These are phyloP conservation scores for Malassezia sympodialis DNA, from an alignment of 1,284 basidiomycete genomes.

Conservation along the genomic window DNA sequence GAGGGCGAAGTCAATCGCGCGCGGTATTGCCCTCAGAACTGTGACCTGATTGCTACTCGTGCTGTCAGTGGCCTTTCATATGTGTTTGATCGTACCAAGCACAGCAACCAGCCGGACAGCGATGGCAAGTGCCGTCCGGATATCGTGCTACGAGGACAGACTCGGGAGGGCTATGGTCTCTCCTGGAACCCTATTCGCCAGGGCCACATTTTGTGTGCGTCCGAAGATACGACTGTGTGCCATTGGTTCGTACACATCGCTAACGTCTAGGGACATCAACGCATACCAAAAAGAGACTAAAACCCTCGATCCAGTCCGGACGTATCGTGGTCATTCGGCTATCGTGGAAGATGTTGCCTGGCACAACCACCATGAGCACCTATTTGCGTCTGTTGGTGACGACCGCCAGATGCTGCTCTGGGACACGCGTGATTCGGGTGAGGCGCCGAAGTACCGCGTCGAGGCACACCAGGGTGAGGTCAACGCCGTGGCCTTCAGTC, in stretches of 20 bases:
- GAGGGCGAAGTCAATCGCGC: conserved; percentile 92
- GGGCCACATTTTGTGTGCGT: conserved; percentile 84
- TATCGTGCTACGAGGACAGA: conserved; percentile 78
- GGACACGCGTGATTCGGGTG: conserved; percentile 64
- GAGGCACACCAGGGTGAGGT: conserved; percentile 79
- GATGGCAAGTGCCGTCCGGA: conserved; percentile 74
- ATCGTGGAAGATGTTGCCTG: conserved; percentile 85
- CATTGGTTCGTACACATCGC: conserved; percentile 64
- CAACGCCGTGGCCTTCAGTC: conserved; percentile 80
- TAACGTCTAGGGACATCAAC: conserved; percentile 71
- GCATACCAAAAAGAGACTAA: conserved; percentile 71
- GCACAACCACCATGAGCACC: conserved; percentile 71
- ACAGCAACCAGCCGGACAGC: conserved; percentile 78
- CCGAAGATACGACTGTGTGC: conserved; percentile 90
- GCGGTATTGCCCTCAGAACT: conserved; percentile 97
- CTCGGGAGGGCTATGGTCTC: conserved; percentile 89
- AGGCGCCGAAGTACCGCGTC: conserved; percentile 62
- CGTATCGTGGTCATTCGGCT: conserved; percentile 61
- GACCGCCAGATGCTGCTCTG: conserved; percentile 89
- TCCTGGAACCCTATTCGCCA: conserved; percentile 72
- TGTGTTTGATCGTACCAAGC: conserved; percentile 93
- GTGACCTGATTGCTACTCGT: conserved; percentile 91
- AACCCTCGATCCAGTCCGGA: conserved; percentile 66
- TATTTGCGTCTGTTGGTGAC: conserved; percentile 94
- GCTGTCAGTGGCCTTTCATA: conserved; percentile 78